Conservation (phyloP, 2,329 filamentous ascomycete genomes). For the Ceratocystis harringtonii region DNA sequence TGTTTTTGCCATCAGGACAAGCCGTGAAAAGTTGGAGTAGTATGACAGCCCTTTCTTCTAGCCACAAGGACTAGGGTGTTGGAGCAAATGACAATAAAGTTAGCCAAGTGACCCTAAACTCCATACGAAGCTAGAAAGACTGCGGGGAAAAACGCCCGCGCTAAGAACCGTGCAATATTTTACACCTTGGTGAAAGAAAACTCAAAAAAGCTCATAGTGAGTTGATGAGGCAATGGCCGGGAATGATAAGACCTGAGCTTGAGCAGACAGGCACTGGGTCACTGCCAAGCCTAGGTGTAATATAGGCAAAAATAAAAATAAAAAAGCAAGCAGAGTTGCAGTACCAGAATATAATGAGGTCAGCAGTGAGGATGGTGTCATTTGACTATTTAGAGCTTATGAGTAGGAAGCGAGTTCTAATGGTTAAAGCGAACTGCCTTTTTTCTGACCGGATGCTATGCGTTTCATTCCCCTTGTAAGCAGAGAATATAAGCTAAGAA, state of each 20-base stretch:
- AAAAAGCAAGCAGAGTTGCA: neutral
- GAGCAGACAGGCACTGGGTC: neutral
- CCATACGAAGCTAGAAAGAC: neutral
- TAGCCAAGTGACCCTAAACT: neutral
- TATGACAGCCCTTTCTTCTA: neutral
- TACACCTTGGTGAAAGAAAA: neutral
- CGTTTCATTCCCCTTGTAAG: conserved; percentile 4
- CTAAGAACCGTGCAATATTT: neutral
- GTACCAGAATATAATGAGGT: neutral
- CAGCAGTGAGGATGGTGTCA: no score
- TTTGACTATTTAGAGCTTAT: neutral
- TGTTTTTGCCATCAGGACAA: conserved; percentile 1
- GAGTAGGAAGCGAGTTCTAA: neutral
- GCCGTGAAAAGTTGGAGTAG: neutral
- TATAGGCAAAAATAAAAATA: no score
- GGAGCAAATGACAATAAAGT: neutral
- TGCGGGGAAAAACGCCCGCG: neutral
- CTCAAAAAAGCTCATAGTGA: neutral
- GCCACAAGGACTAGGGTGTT: neutral
- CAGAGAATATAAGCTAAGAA: neutral
- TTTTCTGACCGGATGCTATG: neutral
- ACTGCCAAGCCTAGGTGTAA: neutral
- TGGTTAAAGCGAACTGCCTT: neutral
- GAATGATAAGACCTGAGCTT: neutral
- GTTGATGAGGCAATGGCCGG: neutral